Evolutionary conservation across 2,329 filamentous ascomycete genomes (phyloP).

Genomic region (Graphiopsis chlorocephala): DNA sequence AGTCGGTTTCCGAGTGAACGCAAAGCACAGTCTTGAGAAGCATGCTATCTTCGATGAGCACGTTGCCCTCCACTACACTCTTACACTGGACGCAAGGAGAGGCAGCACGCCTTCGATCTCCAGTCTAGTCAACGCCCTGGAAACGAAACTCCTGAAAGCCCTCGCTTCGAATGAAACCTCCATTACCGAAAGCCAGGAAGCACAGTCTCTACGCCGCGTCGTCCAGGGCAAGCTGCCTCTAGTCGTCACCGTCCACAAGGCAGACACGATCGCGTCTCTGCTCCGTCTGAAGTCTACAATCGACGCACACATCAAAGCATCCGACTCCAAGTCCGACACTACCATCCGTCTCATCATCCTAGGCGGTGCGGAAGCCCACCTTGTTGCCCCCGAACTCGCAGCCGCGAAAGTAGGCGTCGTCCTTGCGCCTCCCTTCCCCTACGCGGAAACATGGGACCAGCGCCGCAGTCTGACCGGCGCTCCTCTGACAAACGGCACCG

Average conservation of each 20-base stretch:
- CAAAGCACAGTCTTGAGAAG: conserved; percentile 34
- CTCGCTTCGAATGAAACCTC: conserved; percentile 38
- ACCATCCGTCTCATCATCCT: conserved; percentile 56
- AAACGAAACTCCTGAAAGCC: conserved; percentile 55
- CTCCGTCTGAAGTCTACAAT: conserved; percentile 59
- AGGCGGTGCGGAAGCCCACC: conserved; percentile 62
- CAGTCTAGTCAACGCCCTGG: conserved; percentile 51
- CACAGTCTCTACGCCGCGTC: conserved; percentile 40
- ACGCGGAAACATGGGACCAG: conserved; percentile 58
- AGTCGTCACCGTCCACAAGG: conserved; percentile 59
- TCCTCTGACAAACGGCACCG: conserved; percentile 64
- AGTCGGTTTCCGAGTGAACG: conserved; percentile 36
- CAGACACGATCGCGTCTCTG: conserved; percentile 60
- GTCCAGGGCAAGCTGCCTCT: conserved; percentile 55
- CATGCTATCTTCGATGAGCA: conserved; percentile 40
- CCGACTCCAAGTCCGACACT: conserved; percentile 12
- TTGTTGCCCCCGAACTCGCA: conserved; percentile 59
- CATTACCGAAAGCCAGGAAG: conserved; percentile 37
- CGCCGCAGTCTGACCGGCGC: conserved; percentile 62
- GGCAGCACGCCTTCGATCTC: conserved; percentile 52
- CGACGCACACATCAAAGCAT: conserved; percentile 40
- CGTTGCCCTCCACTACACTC: conserved; percentile 47
- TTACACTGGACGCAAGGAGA: conserved; percentile 49
- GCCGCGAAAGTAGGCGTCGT: conserved; percentile 58
- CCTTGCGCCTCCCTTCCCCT: conserved; percentile 58